These are phyloP conservation scores for Termitomyces sp. DNA, from an alignment of 768 basidiomycete species.

Conservation along the genomic window DNA sequence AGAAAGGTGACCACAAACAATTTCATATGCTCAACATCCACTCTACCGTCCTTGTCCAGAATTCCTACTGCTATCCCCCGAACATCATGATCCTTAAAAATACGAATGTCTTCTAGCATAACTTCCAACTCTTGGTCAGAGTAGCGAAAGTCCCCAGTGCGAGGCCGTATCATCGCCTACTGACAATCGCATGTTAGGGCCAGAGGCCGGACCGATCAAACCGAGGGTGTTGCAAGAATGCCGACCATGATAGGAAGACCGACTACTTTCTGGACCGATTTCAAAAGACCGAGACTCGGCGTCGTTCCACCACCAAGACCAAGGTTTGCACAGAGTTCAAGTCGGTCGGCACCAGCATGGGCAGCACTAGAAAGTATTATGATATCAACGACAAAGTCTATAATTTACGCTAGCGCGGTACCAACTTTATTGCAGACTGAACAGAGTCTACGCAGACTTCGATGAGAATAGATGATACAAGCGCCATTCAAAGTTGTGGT, in stretches of 20 bases:
- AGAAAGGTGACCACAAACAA: slow-evolving; percentile 31
- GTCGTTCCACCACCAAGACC: slow-evolving; percentile 77
- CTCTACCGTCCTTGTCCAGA: slow-evolving; percentile 48
- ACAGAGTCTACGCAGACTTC: slow-evolving; percentile 80
- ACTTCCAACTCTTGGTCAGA: slow-evolving; percentile 58
- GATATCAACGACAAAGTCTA: slow-evolving; percentile 4
- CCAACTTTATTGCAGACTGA: slow-evolving; percentile 59
- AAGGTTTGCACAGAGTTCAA: slow-evolving; percentile 73
- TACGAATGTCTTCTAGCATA: slow-evolving; percentile 68
- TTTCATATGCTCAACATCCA: slow-evolving; percentile 56
- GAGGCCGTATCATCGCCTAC: slow-evolving; percentile 77
- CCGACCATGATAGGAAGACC: slow-evolving; percentile 65
- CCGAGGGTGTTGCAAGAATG: slow-evolving; percentile 1
- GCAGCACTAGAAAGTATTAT: slow-evolving; percentile 46
- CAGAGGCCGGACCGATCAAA: slow-evolving; percentile 2
- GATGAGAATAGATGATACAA: slow-evolving; percentile 24
- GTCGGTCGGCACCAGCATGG: slow-evolving; percentile 65
- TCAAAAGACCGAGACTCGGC: slow-evolving; percentile 72
- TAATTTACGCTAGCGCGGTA: slow-evolving; percentile 16
- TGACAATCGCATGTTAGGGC: slow-evolving; percentile 5
- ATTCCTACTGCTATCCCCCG: slow-evolving; percentile 66
- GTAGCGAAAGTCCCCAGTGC: slow-evolving; percentile 77
- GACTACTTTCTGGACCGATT: slow-evolving; percentile 43
- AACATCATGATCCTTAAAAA: slow-evolving; percentile 52
- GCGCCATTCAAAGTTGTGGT: slow-evolving; percentile 5